phyloP scores from a whole-genome alignment of 441 rosid species.

The Oxalis stricta region DNA sequence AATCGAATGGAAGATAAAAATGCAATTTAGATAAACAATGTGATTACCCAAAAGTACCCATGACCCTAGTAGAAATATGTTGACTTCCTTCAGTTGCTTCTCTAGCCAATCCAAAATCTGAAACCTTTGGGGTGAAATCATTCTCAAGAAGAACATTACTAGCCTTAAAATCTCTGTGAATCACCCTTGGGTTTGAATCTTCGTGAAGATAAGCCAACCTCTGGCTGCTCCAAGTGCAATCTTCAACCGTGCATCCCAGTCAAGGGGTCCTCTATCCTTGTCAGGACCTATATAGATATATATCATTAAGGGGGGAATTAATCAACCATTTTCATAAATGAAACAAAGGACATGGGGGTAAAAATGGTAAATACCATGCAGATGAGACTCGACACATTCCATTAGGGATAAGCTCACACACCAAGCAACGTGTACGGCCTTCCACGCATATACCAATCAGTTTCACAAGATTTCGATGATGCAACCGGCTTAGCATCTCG shows the following conservation, averaged over 20 bases:
- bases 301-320: too few species aligned
- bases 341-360: neutral
- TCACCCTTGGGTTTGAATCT: constrained; percentile 94
- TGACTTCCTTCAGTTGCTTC: constrained; percentile 96
- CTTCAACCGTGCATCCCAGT: constrained; percentile 91
- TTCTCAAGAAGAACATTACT: constrained; percentile 80
- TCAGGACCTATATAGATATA: constrained; percentile 45
- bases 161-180: constrained; percentile 96
- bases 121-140: constrained; percentile 92
- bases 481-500: constrained; percentile 94
- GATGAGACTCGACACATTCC: constrained; percentile 97
- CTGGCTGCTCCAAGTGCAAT: constrained; percentile 98
- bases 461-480: constrained; percentile 94
- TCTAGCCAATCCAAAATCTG: constrained; percentile 94
- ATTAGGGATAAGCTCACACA: constrained; percentile 77
- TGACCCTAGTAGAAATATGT: constrained; percentile 88
- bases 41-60: constrained; percentile 95
- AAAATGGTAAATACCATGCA: constrained; percentile 72
- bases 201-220: constrained; percentile 98
- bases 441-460: constrained; percentile 87
- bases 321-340: neutral
- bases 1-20: too few species aligned
- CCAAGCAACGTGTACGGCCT: constrained; percentile 67
- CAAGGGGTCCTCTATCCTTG: constrained; percentile 57
- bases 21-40: too few species aligned